Conservation (phyloP, 345 rosid species). For the Moricandia moricandioides region DNA sequence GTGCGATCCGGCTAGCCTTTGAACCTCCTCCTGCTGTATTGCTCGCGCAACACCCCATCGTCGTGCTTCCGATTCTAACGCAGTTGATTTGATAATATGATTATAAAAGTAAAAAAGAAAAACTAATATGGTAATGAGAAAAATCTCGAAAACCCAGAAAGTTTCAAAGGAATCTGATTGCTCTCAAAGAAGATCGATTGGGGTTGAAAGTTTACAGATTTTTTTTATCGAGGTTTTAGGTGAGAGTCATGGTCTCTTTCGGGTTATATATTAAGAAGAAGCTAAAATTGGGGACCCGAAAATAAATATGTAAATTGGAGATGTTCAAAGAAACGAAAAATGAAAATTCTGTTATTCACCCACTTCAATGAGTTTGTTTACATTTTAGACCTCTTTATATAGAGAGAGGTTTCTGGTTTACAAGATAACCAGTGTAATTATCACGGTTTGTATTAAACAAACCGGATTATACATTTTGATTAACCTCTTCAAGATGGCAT, state of each 20-base stretch:
- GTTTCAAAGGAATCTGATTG: conserved; percentile 21
- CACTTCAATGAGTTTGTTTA: background rate
- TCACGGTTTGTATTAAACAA: background rate
- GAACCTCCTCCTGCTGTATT: conserved; percentile 64
- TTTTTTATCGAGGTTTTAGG: conserved; percentile 26
- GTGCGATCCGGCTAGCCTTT: conserved; percentile 60
- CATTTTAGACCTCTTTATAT: background rate
- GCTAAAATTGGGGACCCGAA: background rate
- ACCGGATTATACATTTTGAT: background rate
- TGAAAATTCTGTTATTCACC: background rate
- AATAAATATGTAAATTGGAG: background rate
- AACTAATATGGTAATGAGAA: background rate
- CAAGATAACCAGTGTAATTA: background rate
- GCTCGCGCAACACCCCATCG: conserved; percentile 85
- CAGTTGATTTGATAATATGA: background rate
- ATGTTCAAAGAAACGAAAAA: background rate
- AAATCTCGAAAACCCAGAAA: conserved; percentile 22
- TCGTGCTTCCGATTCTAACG: conserved; percentile 16
- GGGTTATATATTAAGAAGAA: conserved; percentile 6
- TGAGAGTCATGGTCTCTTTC: conserved; percentile 31
- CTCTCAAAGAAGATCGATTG: background rate
- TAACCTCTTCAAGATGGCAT: no score
- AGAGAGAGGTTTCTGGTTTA: background rate
- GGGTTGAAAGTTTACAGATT: background rate
- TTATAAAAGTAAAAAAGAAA: background rate